phyloP scores from a whole-genome alignment of 768 basidiomycete genomes.

The Auriscalpium orientale region DNA sequence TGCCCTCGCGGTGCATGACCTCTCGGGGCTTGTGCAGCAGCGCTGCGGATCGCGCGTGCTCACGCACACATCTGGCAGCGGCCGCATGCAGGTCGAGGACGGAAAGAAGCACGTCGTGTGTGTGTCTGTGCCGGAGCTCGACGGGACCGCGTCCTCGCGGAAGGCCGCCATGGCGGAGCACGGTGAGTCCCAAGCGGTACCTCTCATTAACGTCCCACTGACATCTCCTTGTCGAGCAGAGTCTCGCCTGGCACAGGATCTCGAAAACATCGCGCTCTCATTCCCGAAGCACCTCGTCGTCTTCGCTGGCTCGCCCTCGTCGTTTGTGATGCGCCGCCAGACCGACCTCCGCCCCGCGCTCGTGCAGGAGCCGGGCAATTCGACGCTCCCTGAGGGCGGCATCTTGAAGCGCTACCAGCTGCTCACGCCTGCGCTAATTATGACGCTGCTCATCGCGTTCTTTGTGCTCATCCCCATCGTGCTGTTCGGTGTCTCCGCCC shows the following conservation, averaged over 20 bases:
- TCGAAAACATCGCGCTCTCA: slow-evolving; percentile 38
- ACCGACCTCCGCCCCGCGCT: slow-evolving; percentile 20
- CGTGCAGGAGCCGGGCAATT: slow-evolving; percentile 21
- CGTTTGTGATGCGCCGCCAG: slow-evolving; percentile 37
- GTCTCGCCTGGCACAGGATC: slow-evolving; percentile 37
- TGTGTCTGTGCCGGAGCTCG: slow-evolving; percentile 44
- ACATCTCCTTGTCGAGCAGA: slow-evolving; percentile 25
- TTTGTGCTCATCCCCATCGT: slow-evolving; percentile 64
- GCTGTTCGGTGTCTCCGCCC: slow-evolving; percentile 53
- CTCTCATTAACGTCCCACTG: not conserved
- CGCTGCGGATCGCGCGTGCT: slow-evolving; percentile 48
- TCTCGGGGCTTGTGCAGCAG: slow-evolving; percentile 37
- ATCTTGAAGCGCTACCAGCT: slow-evolving; percentile 71
- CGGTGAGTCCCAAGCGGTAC: slow-evolving; percentile 33
- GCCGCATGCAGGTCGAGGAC: slow-evolving; percentile 26
- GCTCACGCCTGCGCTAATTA: slow-evolving; percentile 69
- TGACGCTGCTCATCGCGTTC: slow-evolving; percentile 51
- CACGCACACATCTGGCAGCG: slow-evolving; percentile 27
- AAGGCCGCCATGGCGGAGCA: slow-evolving; percentile 43
- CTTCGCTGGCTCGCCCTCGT: slow-evolving; percentile 44
- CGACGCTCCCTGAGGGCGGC: slow-evolving; percentile 40
- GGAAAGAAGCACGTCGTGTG: slow-evolving; percentile 49
- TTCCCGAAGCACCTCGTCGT: slow-evolving; percentile 62
- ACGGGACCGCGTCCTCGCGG: slow-evolving; percentile 34
- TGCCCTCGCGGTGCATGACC: slow-evolving; percentile 24